Base-by-base conservation (phyloP, 768 basidiomycete species). In the Lyophyllum shimeji region DNA sequence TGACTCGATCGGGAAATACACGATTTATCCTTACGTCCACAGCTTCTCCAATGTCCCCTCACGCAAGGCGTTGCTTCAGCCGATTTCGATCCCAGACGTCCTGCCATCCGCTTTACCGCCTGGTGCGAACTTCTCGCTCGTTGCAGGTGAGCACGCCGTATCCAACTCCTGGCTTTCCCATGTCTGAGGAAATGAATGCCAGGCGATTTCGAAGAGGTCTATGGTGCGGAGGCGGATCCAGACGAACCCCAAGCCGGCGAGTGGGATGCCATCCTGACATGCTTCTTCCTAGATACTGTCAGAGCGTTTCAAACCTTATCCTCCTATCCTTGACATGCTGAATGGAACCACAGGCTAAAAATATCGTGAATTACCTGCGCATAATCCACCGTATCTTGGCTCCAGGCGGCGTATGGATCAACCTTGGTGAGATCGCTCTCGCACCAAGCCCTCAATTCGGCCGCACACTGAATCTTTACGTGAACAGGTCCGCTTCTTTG, bases 241-340 rank as follows among this genome's bases (percentile, higher is more conserved):
- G 72, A 76, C 27, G 86, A 88, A 58, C 84, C 87, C 3, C 90
- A 93, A 49, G 74, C 81, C 2, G 92, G 89, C 12, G 70, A 83
- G 61, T 98, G 93, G 93, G 86, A 96, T 60, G 90, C 90, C 0
- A 81, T 98, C 7, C 70, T 97, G 60, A 98, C 95, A 1, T 98
- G 94, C 67, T 98, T 98, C 80, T 98, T 98, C 76, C 87, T 98
- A 48, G 95, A 99, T 66, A 97, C 95, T 3, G 94, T 93, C 62
- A 58, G 81, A 64, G 15, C 12, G 11, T 37, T 25, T 13, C 13
- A 1, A 46, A 31, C 47, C n/a, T 50, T 24, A 7, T 29, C 29
- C 15, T 13, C 49, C 3, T 31, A 11, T 46, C 27, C 11, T 12
- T 18, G 4, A 37, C 20, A 13, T 46, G 7, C 9, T 49, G 49